Percentiles rank a stretch among this genome's conserved stretches.
These are phyloP conservation scores for Syncephalastrum contaminatum DNA, from an alignment of 371 early-diverging fungal genomes.

Conservation along the genomic window DNA sequence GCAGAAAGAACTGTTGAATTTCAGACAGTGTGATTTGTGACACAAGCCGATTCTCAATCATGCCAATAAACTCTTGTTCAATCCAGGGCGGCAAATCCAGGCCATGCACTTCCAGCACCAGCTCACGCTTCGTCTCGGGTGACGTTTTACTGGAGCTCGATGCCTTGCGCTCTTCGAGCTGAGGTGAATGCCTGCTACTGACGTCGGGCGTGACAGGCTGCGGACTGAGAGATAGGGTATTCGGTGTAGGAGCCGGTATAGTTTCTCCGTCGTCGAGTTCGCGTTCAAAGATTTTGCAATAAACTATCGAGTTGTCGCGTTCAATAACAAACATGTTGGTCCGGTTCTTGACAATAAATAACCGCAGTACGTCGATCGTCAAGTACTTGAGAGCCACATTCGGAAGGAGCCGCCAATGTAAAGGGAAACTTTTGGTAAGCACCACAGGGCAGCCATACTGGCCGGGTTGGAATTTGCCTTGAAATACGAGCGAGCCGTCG, in stretches of 20 bases:
- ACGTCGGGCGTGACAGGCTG: too few species aligned
- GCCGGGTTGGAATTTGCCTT: conserved; percentile 50
- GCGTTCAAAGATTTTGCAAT: conserved; percentile 46
- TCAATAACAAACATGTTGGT: conserved; percentile 74
- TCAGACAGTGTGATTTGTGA: conserved; percentile 64
- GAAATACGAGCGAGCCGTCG: background rate
- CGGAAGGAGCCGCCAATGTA: conserved; percentile 77
- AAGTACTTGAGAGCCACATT: conserved; percentile 66
- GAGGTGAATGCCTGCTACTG: too few species aligned
- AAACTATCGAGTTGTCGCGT: conserved; percentile 51
- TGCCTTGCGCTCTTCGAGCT: too few species aligned
- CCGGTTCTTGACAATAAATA: conserved; percentile 70
- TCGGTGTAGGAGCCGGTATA: too few species aligned
- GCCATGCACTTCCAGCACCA: conserved; percentile 76
- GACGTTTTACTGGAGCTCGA: background rate
- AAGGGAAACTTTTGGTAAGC: conserved; percentile 60
- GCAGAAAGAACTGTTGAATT: conserved; percentile 66
- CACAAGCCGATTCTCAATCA: conserved; percentile 65
- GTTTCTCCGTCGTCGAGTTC: conserved; percentile 4
- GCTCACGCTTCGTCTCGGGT: conserved; percentile 26
- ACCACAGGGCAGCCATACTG: conserved; percentile 75
- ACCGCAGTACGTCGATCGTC: conserved; percentile 50
- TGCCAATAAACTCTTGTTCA: conserved; percentile 63
- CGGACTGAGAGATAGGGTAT: too few species aligned
- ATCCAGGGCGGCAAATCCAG: conserved; percentile 66